These are phyloP conservation scores for Colletotrichum orbiculare DNA, from an alignment of 2,329 filamentous ascomycete genomes.

Conservation along the genomic window DNA sequence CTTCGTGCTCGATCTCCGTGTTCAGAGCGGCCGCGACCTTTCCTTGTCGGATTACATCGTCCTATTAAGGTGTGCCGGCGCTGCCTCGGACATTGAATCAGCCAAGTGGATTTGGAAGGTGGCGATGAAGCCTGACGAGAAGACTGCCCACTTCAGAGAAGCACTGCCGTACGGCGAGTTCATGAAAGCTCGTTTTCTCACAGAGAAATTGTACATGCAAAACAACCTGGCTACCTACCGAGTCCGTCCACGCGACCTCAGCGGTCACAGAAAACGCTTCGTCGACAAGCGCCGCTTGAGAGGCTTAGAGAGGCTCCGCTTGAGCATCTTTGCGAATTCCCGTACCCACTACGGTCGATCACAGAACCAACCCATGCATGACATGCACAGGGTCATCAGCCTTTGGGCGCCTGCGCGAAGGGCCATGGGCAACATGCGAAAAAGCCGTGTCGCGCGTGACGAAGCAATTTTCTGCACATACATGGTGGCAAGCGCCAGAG, in stretches of 20 bases:
- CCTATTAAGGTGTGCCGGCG: constrained; percentile 60
- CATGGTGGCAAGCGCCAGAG: constrained; percentile 28
- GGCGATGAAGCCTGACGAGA: constrained; percentile 39
- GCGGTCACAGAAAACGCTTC: constrained; percentile 39
- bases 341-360: constrained; percentile 26
- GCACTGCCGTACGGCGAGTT: constrained; percentile 56
- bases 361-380: constrained; percentile 17
- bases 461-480: constrained; percentile 28
- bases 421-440: constrained; percentile 30
- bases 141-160: constrained; percentile 45
- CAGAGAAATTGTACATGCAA: constrained; percentile 58
- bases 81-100: constrained; percentile 50
- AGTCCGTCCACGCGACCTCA: constrained; percentile 52
- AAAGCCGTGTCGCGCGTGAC: constrained; percentile 4
- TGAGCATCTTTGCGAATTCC: constrained; percentile 14
- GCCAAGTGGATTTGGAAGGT: constrained; percentile 50
- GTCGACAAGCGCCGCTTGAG: constrained; percentile 2
- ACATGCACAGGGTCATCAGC: constrained; percentile 30
- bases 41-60: constrained; percentile 55
- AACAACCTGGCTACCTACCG: constrained; percentile 55
- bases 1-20: constrained; percentile 48
- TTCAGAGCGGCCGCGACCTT: constrained; percentile 42
- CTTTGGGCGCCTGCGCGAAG: constrained; percentile 19
- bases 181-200: constrained; percentile 59
- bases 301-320: constrained; percentile 23